A percentile compares a stretch with the other conserved stretches of the same genome.
Conservation (phyloP, 179 eudicot species). For the Spinacia oleracea region DNA sequence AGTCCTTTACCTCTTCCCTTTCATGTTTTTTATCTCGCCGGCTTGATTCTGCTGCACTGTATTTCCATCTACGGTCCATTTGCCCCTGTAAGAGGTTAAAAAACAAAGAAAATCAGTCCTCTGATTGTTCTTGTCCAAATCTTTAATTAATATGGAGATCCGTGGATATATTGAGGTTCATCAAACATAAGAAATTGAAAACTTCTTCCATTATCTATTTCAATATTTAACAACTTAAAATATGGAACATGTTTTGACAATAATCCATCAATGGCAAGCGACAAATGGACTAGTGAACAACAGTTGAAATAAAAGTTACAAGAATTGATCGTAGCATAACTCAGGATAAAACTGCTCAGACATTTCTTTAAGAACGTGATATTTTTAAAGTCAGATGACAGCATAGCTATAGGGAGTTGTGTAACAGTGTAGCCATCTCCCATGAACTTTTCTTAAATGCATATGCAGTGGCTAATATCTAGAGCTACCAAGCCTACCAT, state of each 20-base stretch:
- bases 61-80: constrained; percentile 35
- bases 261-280: not conserved
- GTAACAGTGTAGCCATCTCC: not conserved
- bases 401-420: not conserved
- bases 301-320: not conserved
- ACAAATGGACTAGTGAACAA: not conserved
- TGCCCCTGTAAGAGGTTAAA: constrained; percentile 12
- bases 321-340: not conserved
- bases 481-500: constrained; percentile 9
- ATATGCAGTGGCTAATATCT: not conserved
- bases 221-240: not conserved
- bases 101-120: constrained; percentile 7
- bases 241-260: not conserved
- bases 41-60: constrained; percentile 26
- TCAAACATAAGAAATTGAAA: not conserved
- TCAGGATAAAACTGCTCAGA: not conserved
- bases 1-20: constrained; percentile 31
- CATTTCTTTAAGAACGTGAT: not conserved
- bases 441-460: not conserved
- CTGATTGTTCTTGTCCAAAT: not conserved
- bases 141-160: not conserved
- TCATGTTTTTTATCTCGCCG: constrained; percentile 25
- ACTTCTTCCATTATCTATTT: not conserved
- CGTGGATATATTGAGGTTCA: not conserved
- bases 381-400: not conserved